These are phyloP conservation scores for Selaginella moellendorffii DNA, from an alignment of 75 land plant species.

Conservation along the genomic window DNA sequence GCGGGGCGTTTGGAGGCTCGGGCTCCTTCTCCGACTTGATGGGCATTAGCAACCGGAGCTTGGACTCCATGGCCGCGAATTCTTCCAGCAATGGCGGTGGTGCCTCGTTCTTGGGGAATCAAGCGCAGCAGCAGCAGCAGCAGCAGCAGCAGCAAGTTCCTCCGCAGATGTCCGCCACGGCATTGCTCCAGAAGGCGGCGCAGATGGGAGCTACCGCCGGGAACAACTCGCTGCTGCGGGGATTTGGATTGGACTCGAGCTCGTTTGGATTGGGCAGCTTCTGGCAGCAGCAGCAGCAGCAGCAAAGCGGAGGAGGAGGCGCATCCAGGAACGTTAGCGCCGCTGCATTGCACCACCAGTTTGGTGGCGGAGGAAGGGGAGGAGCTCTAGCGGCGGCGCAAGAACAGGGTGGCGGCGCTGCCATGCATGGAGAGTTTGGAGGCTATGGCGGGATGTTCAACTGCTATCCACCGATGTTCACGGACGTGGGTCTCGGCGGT, in stretches of 20 bases:
- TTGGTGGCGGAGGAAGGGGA: neutral
- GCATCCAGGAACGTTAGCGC: too few species aligned
- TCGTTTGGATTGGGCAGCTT: slow-evolving; percentile 7
- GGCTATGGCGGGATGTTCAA: too few species aligned
- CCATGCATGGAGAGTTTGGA: neutral
- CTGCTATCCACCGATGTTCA: neutral
- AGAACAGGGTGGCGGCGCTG: too few species aligned
- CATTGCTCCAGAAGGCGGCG: slow-evolving; percentile 84
- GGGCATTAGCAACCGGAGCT: neutral
- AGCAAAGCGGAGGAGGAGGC: neutral
- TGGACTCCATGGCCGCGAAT: neutral
- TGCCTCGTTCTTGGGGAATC: too few species aligned
- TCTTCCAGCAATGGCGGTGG: neutral
- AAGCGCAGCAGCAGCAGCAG: too few species aligned
- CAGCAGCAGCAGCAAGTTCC: neutral
- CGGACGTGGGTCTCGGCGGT: neutral
- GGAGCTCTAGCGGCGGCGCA: neutral
- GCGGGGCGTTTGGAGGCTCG: neutral
- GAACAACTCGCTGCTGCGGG: slow-evolving; percentile 24
- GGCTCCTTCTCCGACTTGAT: neutral
- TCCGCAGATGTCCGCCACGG: slow-evolving; percentile 63
- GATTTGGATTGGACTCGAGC: slow-evolving; percentile 26
- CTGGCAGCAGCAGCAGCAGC: slow-evolving; percentile 17
- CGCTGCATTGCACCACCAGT: neutral
- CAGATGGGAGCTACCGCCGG: slow-evolving; percentile 82